Evolutionary conservation across 176 grass and related monocot genomes (phyloP).

Genomic region (Oryza australiensis): DNA sequence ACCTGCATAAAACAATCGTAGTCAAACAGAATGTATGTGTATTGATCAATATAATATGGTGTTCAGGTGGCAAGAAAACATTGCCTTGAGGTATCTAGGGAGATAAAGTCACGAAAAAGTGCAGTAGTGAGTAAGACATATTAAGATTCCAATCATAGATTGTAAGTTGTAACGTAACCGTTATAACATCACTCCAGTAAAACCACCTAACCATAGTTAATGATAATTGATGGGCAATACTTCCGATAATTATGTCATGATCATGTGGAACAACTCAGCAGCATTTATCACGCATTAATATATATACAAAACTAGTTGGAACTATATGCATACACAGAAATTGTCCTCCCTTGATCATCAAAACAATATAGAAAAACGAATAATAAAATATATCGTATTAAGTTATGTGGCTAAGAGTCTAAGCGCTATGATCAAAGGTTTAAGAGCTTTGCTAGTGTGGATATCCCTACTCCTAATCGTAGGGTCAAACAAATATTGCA

Average conservation of each 20-base stretch:
- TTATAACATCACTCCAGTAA: neutral
- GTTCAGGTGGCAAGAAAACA: conserved; percentile 14
- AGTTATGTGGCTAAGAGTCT: neutral
- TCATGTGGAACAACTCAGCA: conserved; percentile 7
- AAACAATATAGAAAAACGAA: neutral
- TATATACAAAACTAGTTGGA: neutral
- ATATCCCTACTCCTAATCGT: neutral
- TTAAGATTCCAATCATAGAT: neutral
- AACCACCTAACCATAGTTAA: neutral
- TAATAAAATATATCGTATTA: neutral
- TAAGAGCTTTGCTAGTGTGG: neutral
- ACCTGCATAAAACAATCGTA: conserved; percentile 45
- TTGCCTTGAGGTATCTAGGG: neutral
- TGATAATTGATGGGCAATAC: neutral
- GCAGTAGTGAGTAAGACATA: neutral
- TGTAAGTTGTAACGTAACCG: neutral
- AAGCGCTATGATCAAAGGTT: neutral
- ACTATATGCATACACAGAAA: neutral
- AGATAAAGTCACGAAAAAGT: neutral
- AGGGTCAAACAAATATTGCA: neutral
- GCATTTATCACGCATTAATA: neutral
- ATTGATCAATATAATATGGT: neutral
- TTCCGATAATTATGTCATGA: neutral
- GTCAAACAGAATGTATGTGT: neutral
- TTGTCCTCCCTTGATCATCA: neutral